Percentiles rank a stretch among this genome's conserved stretches.
These are phyloP conservation scores for Globisporangium mamillatum DNA, from an alignment of 352 stramenopile species.

Conservation along the genomic window DNA sequence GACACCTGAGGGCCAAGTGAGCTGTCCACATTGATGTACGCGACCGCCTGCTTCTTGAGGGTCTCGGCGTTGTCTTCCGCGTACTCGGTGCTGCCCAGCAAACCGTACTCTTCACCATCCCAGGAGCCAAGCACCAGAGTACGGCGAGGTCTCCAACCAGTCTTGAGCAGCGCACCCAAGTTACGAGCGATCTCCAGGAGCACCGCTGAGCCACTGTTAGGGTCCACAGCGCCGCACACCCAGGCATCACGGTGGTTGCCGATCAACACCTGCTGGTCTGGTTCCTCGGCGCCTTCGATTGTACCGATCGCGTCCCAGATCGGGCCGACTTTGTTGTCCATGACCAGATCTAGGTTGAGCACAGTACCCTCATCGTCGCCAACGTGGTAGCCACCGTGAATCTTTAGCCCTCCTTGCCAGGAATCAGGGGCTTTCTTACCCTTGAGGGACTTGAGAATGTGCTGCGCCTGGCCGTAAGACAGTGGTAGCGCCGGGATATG, in stretches of 20 bases:
- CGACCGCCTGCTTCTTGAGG: constrained; percentile 54
- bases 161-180: constrained; percentile 57
- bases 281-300: constrained; percentile 57
- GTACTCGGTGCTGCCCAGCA: constrained; percentile 84
- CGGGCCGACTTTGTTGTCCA: constrained; percentile 72
- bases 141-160: constrained; percentile 63
- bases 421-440: constrained; percentile 44
- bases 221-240: constrained; percentile 87
- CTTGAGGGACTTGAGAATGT: constrained; percentile 65
- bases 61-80: constrained; percentile 58
- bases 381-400: constrained; percentile 69
- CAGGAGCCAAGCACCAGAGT: constrained; percentile 80
- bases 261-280: constrained; percentile 79
- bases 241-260: constrained; percentile 92
- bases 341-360: constrained; percentile 62
- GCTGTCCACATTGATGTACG: constrained; percentile 86
- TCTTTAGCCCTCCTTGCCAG: constrained; percentile 63
- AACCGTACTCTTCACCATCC: constrained; percentile 84
- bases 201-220: constrained; percentile 75
- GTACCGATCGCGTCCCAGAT: constrained; percentile 89
- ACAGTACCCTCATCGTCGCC: constrained; percentile 64
- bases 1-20: constrained; percentile 55
- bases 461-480: constrained; percentile 77
- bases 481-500: constrained; percentile 67
- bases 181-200: constrained; percentile 84